These are phyloP conservation scores for Lodderomyces margitis DNA, from an alignment of 1,139 yeast species.

Conservation along the genomic window DNA sequence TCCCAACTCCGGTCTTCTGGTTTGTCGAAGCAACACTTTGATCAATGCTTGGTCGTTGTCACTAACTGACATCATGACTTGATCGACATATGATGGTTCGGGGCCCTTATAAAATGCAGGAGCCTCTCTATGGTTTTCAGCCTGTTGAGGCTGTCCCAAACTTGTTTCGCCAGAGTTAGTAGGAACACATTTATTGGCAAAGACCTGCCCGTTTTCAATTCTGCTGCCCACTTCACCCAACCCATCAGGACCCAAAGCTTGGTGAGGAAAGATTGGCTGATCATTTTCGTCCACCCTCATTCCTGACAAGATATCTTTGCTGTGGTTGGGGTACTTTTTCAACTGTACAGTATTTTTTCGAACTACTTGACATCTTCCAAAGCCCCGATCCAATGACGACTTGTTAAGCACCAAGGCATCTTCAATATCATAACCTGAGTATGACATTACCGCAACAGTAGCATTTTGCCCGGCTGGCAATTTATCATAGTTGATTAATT, in stretches of 20 bases:
- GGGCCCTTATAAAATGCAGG: constrained; percentile 93
- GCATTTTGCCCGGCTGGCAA: constrained; percentile 99
- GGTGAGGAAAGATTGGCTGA: constrained; percentile 81
- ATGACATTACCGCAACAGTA: constrained; percentile 98
- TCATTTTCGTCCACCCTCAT: constrained; percentile 82
- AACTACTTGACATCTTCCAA: constrained; percentile 97
- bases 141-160: constrained; percentile 43
- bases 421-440: constrained; percentile 98
- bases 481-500: constrained; percentile 90
- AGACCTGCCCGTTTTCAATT: constrained; percentile 90
- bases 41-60: constrained; percentile 93
- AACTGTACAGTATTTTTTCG: constrained; percentile 86
- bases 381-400: constrained; percentile 92
- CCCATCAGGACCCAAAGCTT: constrained; percentile 90
- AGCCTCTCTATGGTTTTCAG: constrained; percentile 77
- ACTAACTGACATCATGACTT: constrained; percentile 95
- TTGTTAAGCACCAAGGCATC: constrained; percentile 96
- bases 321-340: constrained; percentile 90
- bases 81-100: constrained; percentile 92
- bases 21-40: constrained; percentile 88
- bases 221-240: constrained; percentile 93
- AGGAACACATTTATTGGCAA: constrained; percentile 90
- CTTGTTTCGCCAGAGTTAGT: constrained; percentile 79
- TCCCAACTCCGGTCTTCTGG: constrained; percentile 97
- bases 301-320: constrained; percentile 88